Percentiles rank a stretch among this genome's conserved stretches.
These are phyloP conservation scores for Eleusine coracana DNA, from an alignment of 176 grass and related monocot genomes.

Conservation along the genomic window DNA sequence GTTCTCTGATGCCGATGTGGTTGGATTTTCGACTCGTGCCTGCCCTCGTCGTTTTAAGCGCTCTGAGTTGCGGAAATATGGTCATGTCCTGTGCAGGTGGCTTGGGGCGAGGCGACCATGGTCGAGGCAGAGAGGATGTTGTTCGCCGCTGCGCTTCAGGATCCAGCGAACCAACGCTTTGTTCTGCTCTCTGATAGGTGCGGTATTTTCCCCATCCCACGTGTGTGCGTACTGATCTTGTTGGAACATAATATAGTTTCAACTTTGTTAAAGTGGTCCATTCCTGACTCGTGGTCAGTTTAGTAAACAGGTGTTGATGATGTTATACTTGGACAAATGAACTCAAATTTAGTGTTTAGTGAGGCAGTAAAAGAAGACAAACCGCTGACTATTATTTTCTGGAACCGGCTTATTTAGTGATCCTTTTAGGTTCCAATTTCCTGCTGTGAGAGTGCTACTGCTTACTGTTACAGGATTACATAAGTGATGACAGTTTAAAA, in stretches of 20 bases:
- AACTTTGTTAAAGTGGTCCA: slow-evolving; percentile 3
- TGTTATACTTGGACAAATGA: slow-evolving; percentile 30
- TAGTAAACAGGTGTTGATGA: slow-evolving; percentile 13
- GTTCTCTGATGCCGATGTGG: neutral
- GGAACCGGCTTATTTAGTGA: neutral
- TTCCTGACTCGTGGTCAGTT: neutral
- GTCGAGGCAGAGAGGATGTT: slow-evolving; percentile 83
- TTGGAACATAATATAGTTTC: neutral
- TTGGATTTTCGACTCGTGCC: neutral
- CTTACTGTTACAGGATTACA: neutral
- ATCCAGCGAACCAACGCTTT: slow-evolving; percentile 81
- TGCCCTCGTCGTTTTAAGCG: neutral
- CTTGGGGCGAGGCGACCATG: slow-evolving; percentile 91
- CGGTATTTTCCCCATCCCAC: neutral
- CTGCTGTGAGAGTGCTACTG: neutral
- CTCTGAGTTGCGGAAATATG: slow-evolving; percentile 30
- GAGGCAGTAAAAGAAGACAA: neutral
- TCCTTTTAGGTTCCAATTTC: slow-evolving; percentile 10
- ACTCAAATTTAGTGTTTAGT: neutral
- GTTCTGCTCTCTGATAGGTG: slow-evolving; percentile 93
- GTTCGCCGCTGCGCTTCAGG: slow-evolving; percentile 71
- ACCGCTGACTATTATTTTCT: neutral
- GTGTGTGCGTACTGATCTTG: neutral
- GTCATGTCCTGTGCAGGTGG: slow-evolving; percentile 58
- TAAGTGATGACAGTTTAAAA: neutral